Percentiles rank a stretch among this genome's conserved stretches.
phyloP scores from a whole-genome alignment of 768 basidiomycete species.

The Lentinula raphanica region DNA sequence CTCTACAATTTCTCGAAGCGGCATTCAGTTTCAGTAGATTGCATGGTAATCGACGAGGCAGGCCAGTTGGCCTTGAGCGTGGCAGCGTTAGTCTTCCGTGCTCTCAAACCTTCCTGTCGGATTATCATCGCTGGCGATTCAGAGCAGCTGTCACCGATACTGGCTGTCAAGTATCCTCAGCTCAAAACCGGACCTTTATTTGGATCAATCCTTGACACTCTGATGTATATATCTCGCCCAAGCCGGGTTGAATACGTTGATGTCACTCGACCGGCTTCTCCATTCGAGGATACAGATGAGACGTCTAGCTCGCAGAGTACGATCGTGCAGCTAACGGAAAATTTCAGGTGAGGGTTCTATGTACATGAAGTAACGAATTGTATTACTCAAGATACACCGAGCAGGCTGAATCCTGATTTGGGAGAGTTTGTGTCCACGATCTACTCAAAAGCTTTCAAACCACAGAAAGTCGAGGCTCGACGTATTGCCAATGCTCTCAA shows the following conservation, averaged over 20 bases:
- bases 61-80: constrained; percentile 45
- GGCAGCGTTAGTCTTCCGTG: constrained; percentile 40
- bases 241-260: constrained; percentile 15
- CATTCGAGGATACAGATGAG: constrained; percentile 14
- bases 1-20: constrained; percentile 44
- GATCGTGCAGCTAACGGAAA: constrained; percentile 45
- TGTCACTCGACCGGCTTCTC: constrained; percentile 13
- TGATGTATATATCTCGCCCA: constrained; percentile 27
- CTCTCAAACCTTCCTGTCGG: constrained; percentile 30
- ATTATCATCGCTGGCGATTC: constrained; percentile 49
- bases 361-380: background rate
- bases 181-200: constrained; percentile 34
- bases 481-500: constrained; percentile 32
- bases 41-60: constrained; percentile 45
- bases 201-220: constrained; percentile 43
- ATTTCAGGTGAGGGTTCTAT: constrained; percentile 34
- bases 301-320: constrained; percentile 26
- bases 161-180: constrained; percentile 41
- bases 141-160: constrained; percentile 46
- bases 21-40: constrained; percentile 34
- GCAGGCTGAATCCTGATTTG: constrained; percentile 45
- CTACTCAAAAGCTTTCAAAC: constrained; percentile 42
- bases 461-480: constrained; percentile 40
- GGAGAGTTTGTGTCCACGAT: constrained; percentile 52
- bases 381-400: background rate